phyloP scores from a whole-genome alignment of 2,329 filamentous ascomycete genomes.

The Cytospora piceae region DNA sequence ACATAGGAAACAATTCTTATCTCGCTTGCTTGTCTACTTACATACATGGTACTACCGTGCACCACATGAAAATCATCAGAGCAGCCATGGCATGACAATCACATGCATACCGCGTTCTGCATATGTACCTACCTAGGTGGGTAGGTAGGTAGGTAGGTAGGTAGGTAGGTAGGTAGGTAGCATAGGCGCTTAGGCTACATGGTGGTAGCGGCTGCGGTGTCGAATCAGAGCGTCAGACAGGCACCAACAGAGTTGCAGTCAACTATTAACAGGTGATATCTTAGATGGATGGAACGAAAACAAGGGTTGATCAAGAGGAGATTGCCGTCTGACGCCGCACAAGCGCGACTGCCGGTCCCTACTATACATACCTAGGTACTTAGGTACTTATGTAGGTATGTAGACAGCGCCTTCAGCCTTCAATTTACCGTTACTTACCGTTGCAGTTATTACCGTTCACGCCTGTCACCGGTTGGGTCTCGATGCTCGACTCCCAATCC shows the following conservation, averaged over 20 bases:
- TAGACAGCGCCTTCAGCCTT: not conserved
- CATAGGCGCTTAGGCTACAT: not conserved
- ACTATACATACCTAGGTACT: too few species aligned
- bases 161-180: not conserved
- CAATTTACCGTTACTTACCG: not conserved
- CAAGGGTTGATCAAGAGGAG: too few species aligned
- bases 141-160: too few species aligned
- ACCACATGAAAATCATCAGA: too few species aligned
- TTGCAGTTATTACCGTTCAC: not conserved
- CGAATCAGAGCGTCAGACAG: not conserved
- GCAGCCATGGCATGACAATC: too few species aligned
- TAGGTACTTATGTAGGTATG: not conserved
- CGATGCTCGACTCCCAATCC: not conserved
- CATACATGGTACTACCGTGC: too few species aligned
- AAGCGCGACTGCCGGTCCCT: not conserved
- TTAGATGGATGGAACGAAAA: not conserved
- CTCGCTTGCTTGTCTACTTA: too few species aligned
- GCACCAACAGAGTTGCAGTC: not conserved
- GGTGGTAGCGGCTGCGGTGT: not conserved
- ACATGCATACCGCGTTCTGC: too few species aligned
- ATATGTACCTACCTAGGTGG: too few species aligned
- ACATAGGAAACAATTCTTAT: not conserved
- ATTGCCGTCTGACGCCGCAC: not conserved
- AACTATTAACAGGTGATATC: not conserved
- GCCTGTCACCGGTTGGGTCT: not conserved